Percentiles rank a stretch among this genome's conserved stretches.
Conservation (phyloP, 2,329 filamentous ascomycete species). For the Sporothrix humicola region DNA sequence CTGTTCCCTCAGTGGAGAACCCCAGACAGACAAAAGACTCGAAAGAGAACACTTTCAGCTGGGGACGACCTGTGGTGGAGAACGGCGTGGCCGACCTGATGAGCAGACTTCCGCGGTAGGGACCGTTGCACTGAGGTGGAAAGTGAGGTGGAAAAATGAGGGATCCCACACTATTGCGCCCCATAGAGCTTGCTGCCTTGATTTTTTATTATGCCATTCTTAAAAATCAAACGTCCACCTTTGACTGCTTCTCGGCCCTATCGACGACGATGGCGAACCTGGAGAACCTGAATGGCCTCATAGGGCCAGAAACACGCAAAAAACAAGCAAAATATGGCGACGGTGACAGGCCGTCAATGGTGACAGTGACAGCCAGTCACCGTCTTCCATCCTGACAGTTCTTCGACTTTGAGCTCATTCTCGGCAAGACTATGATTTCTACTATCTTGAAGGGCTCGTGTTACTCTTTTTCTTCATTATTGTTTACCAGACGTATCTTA, state of each 20-base stretch:
- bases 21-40: not conserved
- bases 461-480: not conserved
- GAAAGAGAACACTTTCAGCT: not conserved
- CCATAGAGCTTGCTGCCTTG: constrained; percentile 9
- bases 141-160: no score
- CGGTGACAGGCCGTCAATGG: no score
- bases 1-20: constrained; percentile 1
- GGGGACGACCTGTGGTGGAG: not conserved
- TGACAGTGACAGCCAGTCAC: no score
- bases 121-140: not conserved
- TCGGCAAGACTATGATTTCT: not conserved
- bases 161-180: no score
- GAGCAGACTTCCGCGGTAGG: not conserved
- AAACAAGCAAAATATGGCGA: no score
- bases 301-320: no score
- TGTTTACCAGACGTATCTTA: not conserved
- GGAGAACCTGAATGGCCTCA: not conserved
- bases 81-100: not conserved
- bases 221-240: no score
- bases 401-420: not conserved
- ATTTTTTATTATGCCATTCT: not conserved
- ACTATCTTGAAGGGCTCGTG: not conserved
- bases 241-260: not conserved
- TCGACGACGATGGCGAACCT: not conserved
- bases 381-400: not conserved